Evolutionary conservation across 345 rosid genomes (phyloP), one percentile per base, ranked within the genome.

Genomic region (Salix caprea): DNA sequence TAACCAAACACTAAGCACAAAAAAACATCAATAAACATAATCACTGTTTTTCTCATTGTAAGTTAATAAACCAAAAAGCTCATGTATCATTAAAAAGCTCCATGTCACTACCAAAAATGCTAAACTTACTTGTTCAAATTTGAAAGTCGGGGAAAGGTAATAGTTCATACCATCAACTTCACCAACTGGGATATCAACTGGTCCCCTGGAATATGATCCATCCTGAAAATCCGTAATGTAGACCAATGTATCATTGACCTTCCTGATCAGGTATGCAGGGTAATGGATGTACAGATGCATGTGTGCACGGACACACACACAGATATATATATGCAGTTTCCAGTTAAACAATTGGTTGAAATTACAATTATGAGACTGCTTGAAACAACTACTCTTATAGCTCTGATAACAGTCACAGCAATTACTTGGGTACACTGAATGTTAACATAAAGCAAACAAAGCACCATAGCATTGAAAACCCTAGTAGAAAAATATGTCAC

Each of bases 161-260:
- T 92, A 88, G n/a, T 86, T 81, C 0, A 92, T 86, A 34, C 88
- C 91, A 79, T 87, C 89, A 74, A 64, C 74, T 58, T 92, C 89
- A 34, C 88, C 90, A 37, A 92, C 88, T 39, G 91, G 97, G 70
- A 94, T 86, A 77, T 84, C 81, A 62, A 90, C 84, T 8, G 98
- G 97, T 64, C 98, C 98, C 86, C 97, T 85, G 16, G 97, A 90
- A 86, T 91, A 94, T 0, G 98, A 92, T 80, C 97, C 97, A 82
- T 94, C 98, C 98, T 94, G 87, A 67, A 65, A 62, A 67, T 68
- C 70, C 70, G 68, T 15, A 8, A 37, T 73, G 37, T 36, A 10
- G 52, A 79, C 42, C 66, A 74, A 13, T 39, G 19, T 34, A 50
- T 40, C 37, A 21, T 24, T 16, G 39, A 72, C 61, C 32, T 26